These are phyloP conservation scores for Ceratobasidium sp. DNA, from an alignment of 1,284 basidiomycete genomes.

Conservation along the genomic window DNA sequence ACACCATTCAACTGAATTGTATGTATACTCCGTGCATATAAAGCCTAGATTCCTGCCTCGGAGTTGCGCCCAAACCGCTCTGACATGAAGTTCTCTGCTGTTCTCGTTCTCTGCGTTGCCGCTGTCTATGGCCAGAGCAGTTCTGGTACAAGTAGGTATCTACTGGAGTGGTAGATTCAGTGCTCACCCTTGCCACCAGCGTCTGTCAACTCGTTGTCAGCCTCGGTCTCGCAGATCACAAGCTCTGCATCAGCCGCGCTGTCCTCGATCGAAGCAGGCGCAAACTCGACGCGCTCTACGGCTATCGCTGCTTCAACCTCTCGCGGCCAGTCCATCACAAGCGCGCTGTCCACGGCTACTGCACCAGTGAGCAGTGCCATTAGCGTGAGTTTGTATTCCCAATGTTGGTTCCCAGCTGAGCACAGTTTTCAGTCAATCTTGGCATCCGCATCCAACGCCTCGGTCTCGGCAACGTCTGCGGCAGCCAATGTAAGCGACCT, in stretches of 20 bases:
- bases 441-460: conserved; percentile 2
- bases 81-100: conserved; percentile 23
- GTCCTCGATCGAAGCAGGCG: neutral
- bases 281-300: conserved; percentile 8
- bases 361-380: conserved; percentile 1
- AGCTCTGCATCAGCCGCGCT: neutral
- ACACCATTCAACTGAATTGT: neutral
- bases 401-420: neutral
- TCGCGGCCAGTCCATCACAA: neutral
- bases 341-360: neutral
- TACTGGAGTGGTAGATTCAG: neutral
- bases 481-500: conserved; percentile 22
- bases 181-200: neutral
- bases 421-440: conserved; percentile 7
- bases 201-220: conserved; percentile 15
- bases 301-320: neutral
- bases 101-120: conserved; percentile 24
- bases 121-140: conserved; percentile 35
- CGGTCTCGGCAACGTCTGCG: conserved; percentile 10
- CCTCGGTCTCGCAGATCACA: neutral
- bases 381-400: neutral
- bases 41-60: conserved; percentile 1
- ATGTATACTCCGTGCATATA: conserved; percentile 10
- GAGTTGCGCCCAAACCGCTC: neutral
- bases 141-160: neutral